Evolutionary conservation across 176 grass and related monocot species (phyloP), one percentile per base, ranked within the genome.

Genomic region (Paspalum vaginatum): DNA sequence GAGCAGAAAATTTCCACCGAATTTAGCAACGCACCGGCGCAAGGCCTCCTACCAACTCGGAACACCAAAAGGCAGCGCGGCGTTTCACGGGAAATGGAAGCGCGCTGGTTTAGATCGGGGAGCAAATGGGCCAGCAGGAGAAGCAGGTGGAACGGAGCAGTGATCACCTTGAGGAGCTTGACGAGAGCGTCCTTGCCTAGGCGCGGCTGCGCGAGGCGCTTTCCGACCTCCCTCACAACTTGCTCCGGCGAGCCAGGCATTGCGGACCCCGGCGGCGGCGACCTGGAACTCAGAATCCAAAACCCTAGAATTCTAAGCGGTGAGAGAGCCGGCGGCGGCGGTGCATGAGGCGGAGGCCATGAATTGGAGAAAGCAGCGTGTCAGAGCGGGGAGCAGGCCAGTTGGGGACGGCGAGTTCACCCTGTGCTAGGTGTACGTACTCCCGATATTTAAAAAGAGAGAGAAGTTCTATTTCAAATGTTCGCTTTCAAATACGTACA

Each of bases 91-190:
- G 39, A 49, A 75, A 65, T 6, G 71, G 55, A 43, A 63, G 49
- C 55, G 11, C 42, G 25, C 10, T 14, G 25, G n/a, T 11, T 52
- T 69, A 40, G 45, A 55, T 68, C 68, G 49, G 52, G 10, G 27
- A 61, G 21, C 58, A 64, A 58, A 38, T 42, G 52, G 46, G 48
- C 20, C 12, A 26, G 21, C 59, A 75, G 51, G 39, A 41, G 22
- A 50, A 77, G 0, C 32, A 51, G 75, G 1, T 47, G 24, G 16
- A 43, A 37, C 26, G 44, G 38, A 21, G 44, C 7, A 20, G 32
- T 10, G 26, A 10, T 72, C 84, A 95, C 96, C 96, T 98, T 98
- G 20, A 98, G 90, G 49, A 95, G 86, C 86, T 95, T 95, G 71
- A 98, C 68, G 56, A 94, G 81, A 71, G 92, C 59, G 70, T 95